Evolutionary conservation across 139 green algal genomes (phyloP).

Genomic region (Tetraselmis striata): DNA sequence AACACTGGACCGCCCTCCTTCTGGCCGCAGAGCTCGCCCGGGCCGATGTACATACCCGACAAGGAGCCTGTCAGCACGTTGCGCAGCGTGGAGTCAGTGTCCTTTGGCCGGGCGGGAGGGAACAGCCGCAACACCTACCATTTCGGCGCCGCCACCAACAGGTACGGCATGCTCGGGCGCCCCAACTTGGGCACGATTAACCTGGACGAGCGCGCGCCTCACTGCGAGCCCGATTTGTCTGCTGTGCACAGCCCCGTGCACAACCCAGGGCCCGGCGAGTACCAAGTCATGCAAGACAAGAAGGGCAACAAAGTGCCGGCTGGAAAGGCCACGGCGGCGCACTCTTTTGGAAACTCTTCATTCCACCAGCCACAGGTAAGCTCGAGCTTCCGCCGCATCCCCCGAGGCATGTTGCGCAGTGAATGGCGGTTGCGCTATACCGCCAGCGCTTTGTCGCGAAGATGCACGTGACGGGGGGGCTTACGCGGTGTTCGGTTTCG

Average conservation of each 20-base stretch:
- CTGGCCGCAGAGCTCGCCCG: neutral
- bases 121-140: neutral
- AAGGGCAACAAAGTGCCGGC: neutral
- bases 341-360: neutral
- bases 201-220: too few species aligned
- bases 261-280: neutral
- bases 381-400: neutral
- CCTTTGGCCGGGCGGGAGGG: neutral
- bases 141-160: neutral
- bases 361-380: neutral
- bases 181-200: too few species aligned
- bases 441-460: too few species aligned
- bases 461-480: too few species aligned
- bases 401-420: too few species aligned
- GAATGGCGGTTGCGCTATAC: too few species aligned
- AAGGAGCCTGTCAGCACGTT: neutral
- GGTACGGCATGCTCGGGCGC: too few species aligned
- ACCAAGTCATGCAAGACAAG: neutral
- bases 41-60: neutral
- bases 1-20: too few species aligned
- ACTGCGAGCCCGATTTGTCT: too few species aligned
- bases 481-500: too few species aligned
- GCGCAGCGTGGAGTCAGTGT: neutral
- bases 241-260: neutral
- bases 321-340: neutral